A percentile compares a stretch with the other conserved stretches of the same genome.
These are phyloP conservation scores for Abelmoschus esculentus DNA, from an alignment of 345 rosid species.

Conservation along the genomic window DNA sequence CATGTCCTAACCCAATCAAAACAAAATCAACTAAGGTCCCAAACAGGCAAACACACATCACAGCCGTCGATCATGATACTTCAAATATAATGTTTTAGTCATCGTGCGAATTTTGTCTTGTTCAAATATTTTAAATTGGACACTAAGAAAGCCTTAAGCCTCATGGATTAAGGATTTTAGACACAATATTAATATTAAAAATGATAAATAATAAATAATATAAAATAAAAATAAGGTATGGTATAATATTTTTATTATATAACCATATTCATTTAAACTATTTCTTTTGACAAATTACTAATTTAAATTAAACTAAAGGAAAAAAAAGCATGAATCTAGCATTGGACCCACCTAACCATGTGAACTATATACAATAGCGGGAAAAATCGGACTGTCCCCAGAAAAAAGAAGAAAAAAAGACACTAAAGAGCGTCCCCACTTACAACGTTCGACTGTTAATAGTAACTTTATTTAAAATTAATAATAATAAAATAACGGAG, in stretches of 20 bases:
- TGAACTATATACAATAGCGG: conserved; percentile 11
- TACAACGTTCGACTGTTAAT: conserved; percentile 38
- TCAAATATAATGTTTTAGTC: not conserved
- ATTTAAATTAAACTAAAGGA: not conserved
- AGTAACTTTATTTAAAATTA: conserved; percentile 1
- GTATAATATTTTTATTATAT: not conserved
- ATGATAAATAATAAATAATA: not conserved
- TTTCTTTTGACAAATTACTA: too few species aligned
- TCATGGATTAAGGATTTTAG: not conserved
- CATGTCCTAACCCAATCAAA: not conserved
- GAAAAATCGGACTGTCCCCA: conserved; percentile 10
- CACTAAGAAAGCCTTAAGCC: not conserved
- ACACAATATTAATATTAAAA: not conserved
- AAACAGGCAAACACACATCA: not conserved
- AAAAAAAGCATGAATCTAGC: not conserved
- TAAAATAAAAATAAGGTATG: not conserved
- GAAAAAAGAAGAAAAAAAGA: not conserved
- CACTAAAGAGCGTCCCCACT: conserved; percentile 27
- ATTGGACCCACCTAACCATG: conserved; percentile 20
- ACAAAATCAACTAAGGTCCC: not conserved
- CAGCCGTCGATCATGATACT: not conserved
- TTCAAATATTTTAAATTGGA: not conserved
- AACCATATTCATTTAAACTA: too few species aligned
- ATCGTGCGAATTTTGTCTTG: not conserved
- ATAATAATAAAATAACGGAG: not conserved